phyloP scores from a whole-genome alignment of 306 rosid species.

The Ziziphus jujuba region DNA sequence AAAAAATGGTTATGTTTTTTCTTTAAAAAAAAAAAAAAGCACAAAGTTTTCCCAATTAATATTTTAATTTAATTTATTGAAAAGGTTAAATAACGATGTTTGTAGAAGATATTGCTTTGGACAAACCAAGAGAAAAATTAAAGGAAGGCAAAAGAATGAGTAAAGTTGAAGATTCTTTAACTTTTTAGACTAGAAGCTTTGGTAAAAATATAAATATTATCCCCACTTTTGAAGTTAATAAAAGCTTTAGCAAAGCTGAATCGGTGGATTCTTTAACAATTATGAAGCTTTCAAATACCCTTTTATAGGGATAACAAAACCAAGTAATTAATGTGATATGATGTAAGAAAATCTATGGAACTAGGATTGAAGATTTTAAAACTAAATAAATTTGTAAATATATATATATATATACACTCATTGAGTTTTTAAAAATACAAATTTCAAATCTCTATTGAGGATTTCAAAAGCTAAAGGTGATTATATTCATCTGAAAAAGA shows the following conservation, averaged over 20 bases:
- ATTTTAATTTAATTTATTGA: neutral
- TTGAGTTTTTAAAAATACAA: too few species aligned
- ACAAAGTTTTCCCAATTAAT: too few species aligned
- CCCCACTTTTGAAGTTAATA: slow-evolving; percentile 2
- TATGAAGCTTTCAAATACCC: neutral
- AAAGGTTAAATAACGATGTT: neutral
- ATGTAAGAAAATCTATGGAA: too few species aligned
- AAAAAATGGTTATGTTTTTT: too few species aligned
- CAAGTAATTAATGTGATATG: neutral
- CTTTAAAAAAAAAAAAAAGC: too few species aligned
- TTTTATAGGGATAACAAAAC: neutral
- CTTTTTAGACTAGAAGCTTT: neutral
- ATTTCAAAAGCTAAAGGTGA: neutral
- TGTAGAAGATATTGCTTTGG: slow-evolving; percentile 4
- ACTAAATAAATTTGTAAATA: too few species aligned
- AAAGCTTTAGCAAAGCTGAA: neutral
- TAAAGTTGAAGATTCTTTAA: slow-evolving; percentile 22
- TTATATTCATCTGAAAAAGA: neutral
- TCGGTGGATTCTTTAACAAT: slow-evolving; percentile 9
- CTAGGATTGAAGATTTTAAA: too few species aligned
- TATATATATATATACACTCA: too few species aligned
- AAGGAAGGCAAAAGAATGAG: neutral
- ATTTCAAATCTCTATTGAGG: too few species aligned
- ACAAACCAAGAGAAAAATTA: neutral
- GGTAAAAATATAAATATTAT: neutral